Percentiles rank a stretch among this genome's conserved stretches.
Evolutionary conservation across 768 basidiomycete genomes (phyloP).

Genomic region (Phanerochaete carnosa): DNA sequence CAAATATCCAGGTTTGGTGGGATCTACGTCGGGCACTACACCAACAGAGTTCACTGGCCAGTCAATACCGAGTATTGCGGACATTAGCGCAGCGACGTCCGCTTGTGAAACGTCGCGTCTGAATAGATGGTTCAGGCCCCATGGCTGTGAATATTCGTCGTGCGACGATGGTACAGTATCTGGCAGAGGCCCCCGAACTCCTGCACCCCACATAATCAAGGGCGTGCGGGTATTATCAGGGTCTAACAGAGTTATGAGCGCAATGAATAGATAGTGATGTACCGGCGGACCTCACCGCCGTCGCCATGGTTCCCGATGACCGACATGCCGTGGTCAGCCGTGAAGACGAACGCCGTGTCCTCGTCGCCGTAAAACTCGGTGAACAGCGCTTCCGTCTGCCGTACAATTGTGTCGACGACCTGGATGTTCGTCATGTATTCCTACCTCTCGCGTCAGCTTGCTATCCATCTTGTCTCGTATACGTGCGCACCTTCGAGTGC

Average conservation of each 20-base stretch:
- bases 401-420: slow-evolving; percentile 73
- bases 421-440: slow-evolving; percentile 87
- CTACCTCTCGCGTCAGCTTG: slow-evolving; percentile 26
- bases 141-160: slow-evolving; percentile 65
- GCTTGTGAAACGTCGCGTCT: slow-evolving; percentile 82
- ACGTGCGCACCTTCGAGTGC: slow-evolving; percentile 55
- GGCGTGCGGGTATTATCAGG: slow-evolving; percentile 89
- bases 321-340: slow-evolving; percentile 91
- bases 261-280: neutral
- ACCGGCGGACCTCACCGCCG: slow-evolving; percentile 43
- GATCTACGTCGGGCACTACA: slow-evolving; percentile 73
- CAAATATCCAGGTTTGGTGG: slow-evolving; percentile 57
- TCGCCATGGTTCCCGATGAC: slow-evolving; percentile 87
- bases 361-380: slow-evolving; percentile 62
- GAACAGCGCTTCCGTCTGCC: slow-evolving; percentile 59
- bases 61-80: slow-evolving; percentile 63
- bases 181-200: slow-evolving; percentile 66
- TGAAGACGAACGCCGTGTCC: slow-evolving; percentile 75
- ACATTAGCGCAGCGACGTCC: slow-evolving; percentile 77
- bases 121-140: slow-evolving; percentile 54
- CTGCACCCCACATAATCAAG: slow-evolving; percentile 78
- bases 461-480: neutral
- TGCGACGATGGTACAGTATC: slow-evolving; percentile 54
- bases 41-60: slow-evolving; percentile 86
- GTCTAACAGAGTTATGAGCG: slow-evolving; percentile 38